Base-by-base conservation (phyloP, 2,329 filamentous ascomycete species). In the Fusarium neocosmosporiellum region DNA sequence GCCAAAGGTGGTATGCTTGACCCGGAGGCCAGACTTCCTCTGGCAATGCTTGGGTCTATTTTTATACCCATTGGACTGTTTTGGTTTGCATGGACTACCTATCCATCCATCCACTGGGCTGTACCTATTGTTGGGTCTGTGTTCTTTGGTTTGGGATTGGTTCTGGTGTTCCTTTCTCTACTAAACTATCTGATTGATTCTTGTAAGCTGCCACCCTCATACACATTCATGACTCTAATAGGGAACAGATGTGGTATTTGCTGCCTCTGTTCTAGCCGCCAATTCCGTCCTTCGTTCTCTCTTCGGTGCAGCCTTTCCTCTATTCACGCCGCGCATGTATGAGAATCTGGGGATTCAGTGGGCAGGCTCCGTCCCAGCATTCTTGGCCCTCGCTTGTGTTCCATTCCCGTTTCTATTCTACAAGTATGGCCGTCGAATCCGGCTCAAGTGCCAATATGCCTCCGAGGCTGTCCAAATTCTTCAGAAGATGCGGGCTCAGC, bases 61-160 rank as follows among this genome's bases (percentile, higher is more conserved):
- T 22, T 71, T 0, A 69, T 72, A 0, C 59, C 69, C 0, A 14
- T 71, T 4, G 69, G 69, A 0, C 5, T 72, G 0, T 72, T 71
- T 8, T 71, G 69, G 69, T 71, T 72, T 34, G 69, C 69, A 1
- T 71, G 69, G 69, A 72, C 69, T 0, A 72, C 33, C 0, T 66
- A 57, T 5, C 55, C 50, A 0, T 61, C 41, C 0, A 5, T 72
- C 1, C 69, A 71, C 5, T 72, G 69, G 69, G 24, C 58, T 7
- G 57, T 72, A 0, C 65, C 69, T 0, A 71, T 71, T 2, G 33
- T 65, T 1, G 69, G 69, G 0, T 65, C 59, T 0, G 22, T 58
- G 0, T 69, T 69, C 27, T 71, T 71, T 7, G 59, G 59, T 1
- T 57, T 66, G 41, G 69, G 69, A 2, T 33, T 71, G 1, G 69